phyloP scores from a whole-genome alignment of 1,284 basidiomycete species.

The Boletellus dicymbophilus region DNA sequence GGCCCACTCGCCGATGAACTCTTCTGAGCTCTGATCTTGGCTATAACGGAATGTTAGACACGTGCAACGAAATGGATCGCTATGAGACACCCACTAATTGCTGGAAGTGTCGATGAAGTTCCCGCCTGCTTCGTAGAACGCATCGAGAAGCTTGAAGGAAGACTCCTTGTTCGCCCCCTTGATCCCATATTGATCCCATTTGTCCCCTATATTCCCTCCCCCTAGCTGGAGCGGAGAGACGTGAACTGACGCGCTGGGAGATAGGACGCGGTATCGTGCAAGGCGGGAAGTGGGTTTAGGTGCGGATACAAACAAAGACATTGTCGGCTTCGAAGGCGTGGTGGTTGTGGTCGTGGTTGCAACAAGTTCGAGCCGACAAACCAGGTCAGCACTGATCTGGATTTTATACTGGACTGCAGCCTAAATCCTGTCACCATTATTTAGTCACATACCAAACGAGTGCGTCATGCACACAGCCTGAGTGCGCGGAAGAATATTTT shows the following conservation, averaged over 20 bases:
- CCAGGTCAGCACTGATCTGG: too few species aligned
- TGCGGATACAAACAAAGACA: constrained; percentile 4
- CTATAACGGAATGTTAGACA: constrained; percentile 27
- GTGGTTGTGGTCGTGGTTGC: too few species aligned
- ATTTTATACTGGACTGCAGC: too few species aligned
- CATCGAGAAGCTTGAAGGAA: constrained; percentile 50
- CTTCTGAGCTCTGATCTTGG: constrained; percentile 51
- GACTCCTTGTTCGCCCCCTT: constrained; percentile 40
- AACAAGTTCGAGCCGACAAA: too few species aligned
- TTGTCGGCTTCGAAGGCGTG: too few species aligned
- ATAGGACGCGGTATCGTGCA: constrained; percentile 43
- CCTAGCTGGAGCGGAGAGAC: constrained; percentile 56
- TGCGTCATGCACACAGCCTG: too few species aligned
- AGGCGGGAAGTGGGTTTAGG: constrained; percentile 36
- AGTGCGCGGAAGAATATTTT: too few species aligned
- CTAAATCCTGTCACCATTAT: too few species aligned
- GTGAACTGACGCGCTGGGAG: constrained; percentile 39
- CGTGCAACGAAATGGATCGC: background rate
- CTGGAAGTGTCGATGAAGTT: constrained; percentile 62
- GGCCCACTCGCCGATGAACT: constrained; percentile 60
- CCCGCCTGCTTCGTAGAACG: constrained; percentile 48
- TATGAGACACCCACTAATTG: constrained; percentile 37
- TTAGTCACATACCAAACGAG: too few species aligned
- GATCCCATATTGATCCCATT: constrained; percentile 34
- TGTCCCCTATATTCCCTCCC: constrained; percentile 53